Conservation (phyloP, 768 basidiomycete genomes). For the Tephrocybe sp. region DNA sequence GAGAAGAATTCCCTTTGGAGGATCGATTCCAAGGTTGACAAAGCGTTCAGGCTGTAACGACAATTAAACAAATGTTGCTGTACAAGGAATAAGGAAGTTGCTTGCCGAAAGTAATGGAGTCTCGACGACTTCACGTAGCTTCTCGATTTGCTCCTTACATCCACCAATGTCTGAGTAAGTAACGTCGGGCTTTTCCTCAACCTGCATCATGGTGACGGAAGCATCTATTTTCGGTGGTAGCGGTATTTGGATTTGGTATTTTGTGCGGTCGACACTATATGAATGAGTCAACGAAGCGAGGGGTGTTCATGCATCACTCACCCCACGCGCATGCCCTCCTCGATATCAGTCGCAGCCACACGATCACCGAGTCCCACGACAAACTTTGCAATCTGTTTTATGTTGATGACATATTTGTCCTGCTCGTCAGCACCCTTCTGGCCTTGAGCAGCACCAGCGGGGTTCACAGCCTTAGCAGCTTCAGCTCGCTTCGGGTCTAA, state of each 20-base stretch:
- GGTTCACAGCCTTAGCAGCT: slow-evolving; percentile 77
- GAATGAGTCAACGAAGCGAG: slow-evolving; percentile 3
- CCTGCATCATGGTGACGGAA: slow-evolving; percentile 99
- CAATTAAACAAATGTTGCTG: not conserved
- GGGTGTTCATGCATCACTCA: slow-evolving; percentile 38
- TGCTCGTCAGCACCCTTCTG: slow-evolving; percentile 98
- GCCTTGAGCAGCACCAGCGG: slow-evolving; percentile 74
- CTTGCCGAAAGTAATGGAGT: slow-evolving; percentile 90
- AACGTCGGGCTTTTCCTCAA: slow-evolving; percentile 97
- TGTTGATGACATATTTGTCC: slow-evolving; percentile 99
- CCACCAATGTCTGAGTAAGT: slow-evolving; percentile 98
- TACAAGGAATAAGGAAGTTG: slow-evolving; percentile 9
- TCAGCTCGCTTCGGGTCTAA: slow-evolving; percentile 75
- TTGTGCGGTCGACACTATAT: slow-evolving; percentile 85
- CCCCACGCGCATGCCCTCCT: slow-evolving; percentile 99
- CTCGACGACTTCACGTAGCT: slow-evolving; percentile 97
- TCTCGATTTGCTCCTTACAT: slow-evolving; percentile 99
- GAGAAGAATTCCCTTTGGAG: slow-evolving; percentile 95
- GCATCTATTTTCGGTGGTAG: slow-evolving; percentile 98
- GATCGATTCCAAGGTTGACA: slow-evolving; percentile 97
- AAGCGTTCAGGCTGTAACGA: slow-evolving; percentile 90
- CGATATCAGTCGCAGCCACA: slow-evolving; percentile 96
- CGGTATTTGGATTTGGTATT: slow-evolving; percentile 99
- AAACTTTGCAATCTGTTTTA: slow-evolving; percentile 99
- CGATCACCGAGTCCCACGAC: slow-evolving; percentile 97